These are phyloP conservation scores for Centrapalus pauciflorus DNA, from an alignment of 129 eudicot species.

Conservation along the genomic window DNA sequence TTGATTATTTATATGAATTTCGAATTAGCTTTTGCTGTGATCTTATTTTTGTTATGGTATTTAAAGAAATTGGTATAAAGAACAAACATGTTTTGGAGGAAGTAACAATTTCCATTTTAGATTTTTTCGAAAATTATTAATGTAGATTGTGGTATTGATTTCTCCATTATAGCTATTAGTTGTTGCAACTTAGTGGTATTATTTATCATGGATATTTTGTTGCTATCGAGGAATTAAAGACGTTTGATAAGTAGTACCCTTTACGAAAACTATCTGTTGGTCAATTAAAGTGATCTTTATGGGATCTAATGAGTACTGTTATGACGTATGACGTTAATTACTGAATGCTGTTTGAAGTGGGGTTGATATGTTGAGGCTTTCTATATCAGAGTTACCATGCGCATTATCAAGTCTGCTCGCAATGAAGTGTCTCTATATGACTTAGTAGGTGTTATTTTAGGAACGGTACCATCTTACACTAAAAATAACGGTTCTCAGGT, in stretches of 20 bases:
- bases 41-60: neutral
- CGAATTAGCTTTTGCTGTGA: neutral
- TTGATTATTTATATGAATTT: neutral
- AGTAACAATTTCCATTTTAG: neutral
- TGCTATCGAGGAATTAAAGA: neutral
- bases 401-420: too few relatives aligned
- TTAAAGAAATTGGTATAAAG: neutral
- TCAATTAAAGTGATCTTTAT: neutral
- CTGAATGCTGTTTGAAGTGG: neutral
- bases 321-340: neutral
- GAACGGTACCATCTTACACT: neutral
- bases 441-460: neutral
- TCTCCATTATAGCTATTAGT: too few relatives aligned
- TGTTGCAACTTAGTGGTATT: neutral
- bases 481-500: neutral
- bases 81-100: slow-evolving; percentile 1
- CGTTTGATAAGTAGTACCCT: neutral
- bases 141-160: neutral
- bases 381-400: too few relatives aligned
- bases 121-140: neutral
- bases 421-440: neutral
- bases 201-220: neutral
- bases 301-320: neutral
- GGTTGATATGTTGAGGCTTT: neutral
- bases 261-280: neutral